A percentile compares a stretch with the other conserved stretches of the same genome.
Conservation (phyloP, 2,329 filamentous ascomycete species). For the Clarireedia sp. region DNA sequence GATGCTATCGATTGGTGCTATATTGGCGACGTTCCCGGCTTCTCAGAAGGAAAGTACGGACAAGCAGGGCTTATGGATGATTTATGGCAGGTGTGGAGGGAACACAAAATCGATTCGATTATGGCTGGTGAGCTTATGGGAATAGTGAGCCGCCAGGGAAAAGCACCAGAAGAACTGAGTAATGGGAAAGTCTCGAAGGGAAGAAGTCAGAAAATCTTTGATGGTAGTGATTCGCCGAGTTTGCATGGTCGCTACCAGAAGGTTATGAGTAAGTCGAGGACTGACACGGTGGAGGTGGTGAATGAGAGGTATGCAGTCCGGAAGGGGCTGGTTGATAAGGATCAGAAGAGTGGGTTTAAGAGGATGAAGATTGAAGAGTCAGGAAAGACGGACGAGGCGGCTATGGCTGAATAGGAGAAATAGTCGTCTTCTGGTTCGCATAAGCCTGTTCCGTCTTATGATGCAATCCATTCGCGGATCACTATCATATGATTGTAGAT, state of each 20-base stretch:
- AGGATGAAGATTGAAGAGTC: background rate
- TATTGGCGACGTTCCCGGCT: slow-evolving; percentile 57
- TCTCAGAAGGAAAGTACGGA: slow-evolving; percentile 53
- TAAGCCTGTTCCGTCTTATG: no score
- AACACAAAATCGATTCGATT: slow-evolving; percentile 82
- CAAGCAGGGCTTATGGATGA: slow-evolving; percentile 60
- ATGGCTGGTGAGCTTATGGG: slow-evolving; percentile 68
- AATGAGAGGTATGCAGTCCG: slow-evolving; percentile 55
- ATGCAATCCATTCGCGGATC: no score
- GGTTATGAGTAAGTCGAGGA: slow-evolving; percentile 42
- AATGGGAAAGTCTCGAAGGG: slow-evolving; percentile 30
- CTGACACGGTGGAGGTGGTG: slow-evolving; percentile 44
- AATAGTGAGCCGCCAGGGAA: slow-evolving; percentile 40
- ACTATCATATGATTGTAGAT: no score
- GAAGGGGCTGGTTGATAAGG: slow-evolving; percentile 41
- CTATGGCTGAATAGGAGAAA: no score
- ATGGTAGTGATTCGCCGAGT: slow-evolving; percentile 46
- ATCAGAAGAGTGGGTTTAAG: slow-evolving; percentile 7
- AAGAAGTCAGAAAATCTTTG: slow-evolving; percentile 37
- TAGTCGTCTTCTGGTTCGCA: no score
- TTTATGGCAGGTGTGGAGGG: slow-evolving; percentile 77
- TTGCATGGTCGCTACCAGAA: slow-evolving; percentile 47
- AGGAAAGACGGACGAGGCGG: no score
- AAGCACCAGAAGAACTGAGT: slow-evolving; percentile 15
- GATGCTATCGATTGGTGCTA: slow-evolving; percentile 73